Base-by-base conservation (phyloP, 352 stramenopile species). In the Elongisporangium undulatum region DNA sequence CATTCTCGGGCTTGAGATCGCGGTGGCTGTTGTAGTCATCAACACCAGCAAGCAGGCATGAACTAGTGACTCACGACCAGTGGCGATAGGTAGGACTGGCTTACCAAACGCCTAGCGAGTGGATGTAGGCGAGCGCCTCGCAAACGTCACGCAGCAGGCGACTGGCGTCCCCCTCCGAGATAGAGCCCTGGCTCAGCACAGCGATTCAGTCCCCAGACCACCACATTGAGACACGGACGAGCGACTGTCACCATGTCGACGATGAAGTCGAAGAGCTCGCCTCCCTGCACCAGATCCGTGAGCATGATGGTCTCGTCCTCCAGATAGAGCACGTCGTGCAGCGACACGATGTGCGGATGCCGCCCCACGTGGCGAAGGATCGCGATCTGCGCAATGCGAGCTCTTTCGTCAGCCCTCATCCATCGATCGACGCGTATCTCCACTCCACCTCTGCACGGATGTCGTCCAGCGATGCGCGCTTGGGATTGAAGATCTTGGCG, bases 251-350 rank as follows among this genome's bases (percentile, higher is more conserved):
- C 77, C 75, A 82, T 80, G 53, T 88, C 71, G 17, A 89, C 81
- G 26, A 93, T 93, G 58, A 87, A 93, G 68, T 91, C 75, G 54
- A 93, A 91, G 6, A 93, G 69, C 60, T 93, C 81, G 24, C 83
- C 81, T 50, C 83, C 83, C 68, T 86, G 66, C 19, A 90, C 79
- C 12, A 93, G 70, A 52, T 93, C 83, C 55, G 70, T 90, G 59
- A 93, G 70, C 81, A 93, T 90, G 55, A 91, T 90, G 9, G 79
- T 91, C 62, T 89, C 74, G 23, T 85, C 64, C 41, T 83, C 66
- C 4, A 77, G 59, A 53, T 77, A 79, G 8, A 91, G 56, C 19
- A 90, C 77, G 55, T 91, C 81, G 19, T 87, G 77, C 9, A 93
- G 69, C 10, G 75, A 87, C 48, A 93, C 75, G 29, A 91, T 89